These are phyloP conservation scores for Grifola frondosa DNA, from an alignment of 1,284 basidiomycete genomes.

Conservation along the genomic window DNA sequence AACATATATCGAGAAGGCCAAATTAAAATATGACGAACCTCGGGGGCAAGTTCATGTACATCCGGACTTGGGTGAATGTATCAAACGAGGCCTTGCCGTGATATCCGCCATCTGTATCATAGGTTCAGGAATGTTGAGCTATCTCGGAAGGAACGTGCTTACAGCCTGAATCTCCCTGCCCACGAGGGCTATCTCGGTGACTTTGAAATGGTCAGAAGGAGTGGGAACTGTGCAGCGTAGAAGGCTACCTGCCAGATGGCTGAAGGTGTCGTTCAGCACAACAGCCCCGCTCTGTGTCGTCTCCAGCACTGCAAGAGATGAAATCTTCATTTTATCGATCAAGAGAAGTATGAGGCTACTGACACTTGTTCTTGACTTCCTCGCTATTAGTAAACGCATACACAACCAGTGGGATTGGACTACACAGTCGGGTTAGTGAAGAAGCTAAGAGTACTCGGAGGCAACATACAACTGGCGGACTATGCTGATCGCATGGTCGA, in stretches of 20 bases:
- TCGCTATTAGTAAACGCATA: slow-evolving; percentile 49
- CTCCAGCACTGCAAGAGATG: slow-evolving; percentile 45
- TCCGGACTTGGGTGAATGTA: slow-evolving; percentile 45
- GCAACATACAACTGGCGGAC: slow-evolving; percentile 42
- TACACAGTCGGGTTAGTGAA: slow-evolving; percentile 22
- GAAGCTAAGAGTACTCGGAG: neutral
- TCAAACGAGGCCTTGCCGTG: slow-evolving; percentile 46
- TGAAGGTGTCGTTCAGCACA: slow-evolving; percentile 52
- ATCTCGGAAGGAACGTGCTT: no score
- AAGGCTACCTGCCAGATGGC: slow-evolving; percentile 42
- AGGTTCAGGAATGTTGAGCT: neutral
- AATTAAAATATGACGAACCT: slow-evolving; percentile 23
- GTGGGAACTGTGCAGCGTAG: neutral
- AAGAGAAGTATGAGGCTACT: slow-evolving; percentile 26
- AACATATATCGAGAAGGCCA: neutral
- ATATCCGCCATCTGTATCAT: neutral
- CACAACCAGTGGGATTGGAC: slow-evolving; percentile 48
- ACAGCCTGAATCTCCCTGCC: slow-evolving; percentile 49
- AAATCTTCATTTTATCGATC: slow-evolving; percentile 13
- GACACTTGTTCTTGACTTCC: slow-evolving; percentile 38
- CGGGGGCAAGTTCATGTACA: slow-evolving; percentile 40
- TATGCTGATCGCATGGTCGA: slow-evolving; percentile 51
- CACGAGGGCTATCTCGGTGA: slow-evolving; percentile 50
- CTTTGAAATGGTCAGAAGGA: no score
- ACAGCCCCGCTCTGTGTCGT: slow-evolving; percentile 51